These are phyloP conservation scores for Zygosaccharomyces lentus DNA, from an alignment of 805 yeast genomes.

Conservation along the genomic window DNA sequence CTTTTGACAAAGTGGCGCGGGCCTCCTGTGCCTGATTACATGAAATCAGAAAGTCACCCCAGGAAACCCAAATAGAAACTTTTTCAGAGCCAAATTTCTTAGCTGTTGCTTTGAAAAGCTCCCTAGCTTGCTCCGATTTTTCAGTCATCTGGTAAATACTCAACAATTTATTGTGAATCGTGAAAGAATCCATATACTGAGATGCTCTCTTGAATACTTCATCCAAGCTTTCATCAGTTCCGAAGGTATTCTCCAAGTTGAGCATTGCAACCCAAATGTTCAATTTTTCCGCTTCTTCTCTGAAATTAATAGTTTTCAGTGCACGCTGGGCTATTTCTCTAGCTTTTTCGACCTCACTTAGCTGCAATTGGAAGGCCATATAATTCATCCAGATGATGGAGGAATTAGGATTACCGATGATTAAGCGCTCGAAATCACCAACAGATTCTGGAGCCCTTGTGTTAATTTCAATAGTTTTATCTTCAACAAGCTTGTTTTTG, in stretches of 20 bases:
- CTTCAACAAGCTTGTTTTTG: constrained; percentile 50
- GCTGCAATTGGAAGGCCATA: constrained; percentile 95
- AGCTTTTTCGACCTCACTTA: constrained; percentile 91
- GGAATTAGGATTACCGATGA: constrained; percentile 89
- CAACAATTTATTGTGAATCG: constrained; percentile 75
- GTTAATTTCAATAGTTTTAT: constrained; percentile 77
- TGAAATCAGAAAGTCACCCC: constrained; percentile 70
- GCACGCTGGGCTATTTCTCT: constrained; percentile 93
- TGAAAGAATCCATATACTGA: constrained; percentile 85
- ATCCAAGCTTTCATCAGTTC: constrained; percentile 75
- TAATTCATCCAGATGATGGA: constrained; percentile 96
- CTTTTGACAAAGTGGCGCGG: constrained; percentile 67
- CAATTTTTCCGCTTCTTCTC: constrained; percentile 89
- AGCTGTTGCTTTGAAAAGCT: constrained; percentile 57
- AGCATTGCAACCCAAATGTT: constrained; percentile 95
- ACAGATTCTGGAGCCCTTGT: constrained; percentile 89
- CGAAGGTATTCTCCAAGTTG: constrained; percentile 91
- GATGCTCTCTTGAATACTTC: constrained; percentile 78
- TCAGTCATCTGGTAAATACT: constrained; percentile 72
- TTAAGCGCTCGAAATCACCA: constrained; percentile 84
- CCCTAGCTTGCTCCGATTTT: constrained; percentile 65
- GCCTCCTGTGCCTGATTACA: constrained; percentile 53
- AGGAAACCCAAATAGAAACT: constrained; percentile 73
- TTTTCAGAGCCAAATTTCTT: constrained; percentile 75
- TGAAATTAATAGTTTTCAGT: constrained; percentile 77